Evolutionary conservation across 2,329 filamentous ascomycete species (phyloP).

Genomic region (Coniochaeta prunicola): DNA sequence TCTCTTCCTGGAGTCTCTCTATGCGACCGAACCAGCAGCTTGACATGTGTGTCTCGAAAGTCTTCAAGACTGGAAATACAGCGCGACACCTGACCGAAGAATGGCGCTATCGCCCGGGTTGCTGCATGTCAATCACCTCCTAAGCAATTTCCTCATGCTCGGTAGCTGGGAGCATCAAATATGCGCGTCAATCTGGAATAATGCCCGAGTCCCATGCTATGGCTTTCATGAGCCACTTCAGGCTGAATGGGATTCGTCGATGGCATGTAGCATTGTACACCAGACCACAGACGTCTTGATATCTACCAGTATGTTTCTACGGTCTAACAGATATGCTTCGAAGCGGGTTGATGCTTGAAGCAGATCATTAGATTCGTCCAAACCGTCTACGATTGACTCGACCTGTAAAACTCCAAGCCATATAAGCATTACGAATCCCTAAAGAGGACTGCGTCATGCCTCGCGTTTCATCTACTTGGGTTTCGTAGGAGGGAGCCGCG

Average conservation of each 20-base stretch:
- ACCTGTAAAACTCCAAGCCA: background rate
- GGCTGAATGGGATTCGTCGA: background rate
- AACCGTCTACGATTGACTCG: background rate
- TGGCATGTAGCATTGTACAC: background rate
- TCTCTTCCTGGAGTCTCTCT: background rate
- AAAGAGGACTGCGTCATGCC: background rate
- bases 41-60: background rate
- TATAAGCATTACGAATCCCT: background rate
- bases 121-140: background rate
- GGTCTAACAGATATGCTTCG: too few species aligned
- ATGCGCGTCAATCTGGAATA: background rate
- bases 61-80: background rate
- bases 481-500: background rate
- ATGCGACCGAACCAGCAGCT: background rate
- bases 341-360: background rate
- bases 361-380: background rate
- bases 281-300: background rate
- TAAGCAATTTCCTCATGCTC: background rate
- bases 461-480: background rate
- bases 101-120: background rate
- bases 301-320: background rate
- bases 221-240: background rate
- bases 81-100: background rate
- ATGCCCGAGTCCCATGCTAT: background rate
- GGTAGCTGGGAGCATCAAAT: background rate